A percentile compares a stretch with the other conserved stretches of the same genome.
Conservation (phyloP, 2,329 filamentous ascomycete genomes). For the Sporothrix pseudoabietina region DNA sequence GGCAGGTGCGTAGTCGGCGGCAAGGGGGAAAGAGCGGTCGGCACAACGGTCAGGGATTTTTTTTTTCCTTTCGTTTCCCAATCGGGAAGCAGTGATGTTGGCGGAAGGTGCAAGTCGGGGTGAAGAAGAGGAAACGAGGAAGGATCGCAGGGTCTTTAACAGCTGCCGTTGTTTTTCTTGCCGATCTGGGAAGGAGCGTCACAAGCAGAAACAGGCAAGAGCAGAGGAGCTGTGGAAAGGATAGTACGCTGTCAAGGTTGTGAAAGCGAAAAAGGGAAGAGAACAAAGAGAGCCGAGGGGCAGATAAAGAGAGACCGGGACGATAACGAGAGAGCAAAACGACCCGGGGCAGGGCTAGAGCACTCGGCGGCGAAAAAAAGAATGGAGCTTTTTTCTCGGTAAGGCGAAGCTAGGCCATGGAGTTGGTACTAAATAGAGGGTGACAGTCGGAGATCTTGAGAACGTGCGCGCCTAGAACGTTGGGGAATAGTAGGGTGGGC, state of each 20-base stretch:
- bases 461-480: slow-evolving; percentile 3
- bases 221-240: not conserved
- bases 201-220: not conserved
- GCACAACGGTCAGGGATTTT: slow-evolving; percentile 19
- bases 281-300: slow-evolving; percentile 21
- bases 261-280: not conserved
- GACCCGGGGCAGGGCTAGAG: slow-evolving; percentile 6
- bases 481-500: not conserved
- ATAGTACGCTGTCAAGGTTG: not conserved
- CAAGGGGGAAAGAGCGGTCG: slow-evolving; percentile 9
- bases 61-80: slow-evolving; percentile 3
- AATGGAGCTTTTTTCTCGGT: slow-evolving; percentile 23
- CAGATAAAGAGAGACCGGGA: not conserved
- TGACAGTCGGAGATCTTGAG: not conserved
- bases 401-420: slow-evolving; percentile 16
- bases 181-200: not conserved
- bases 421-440: slow-evolving; percentile 10
- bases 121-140: not conserved
- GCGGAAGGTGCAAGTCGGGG: slow-evolving; percentile 13
- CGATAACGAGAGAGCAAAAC: slow-evolving; percentile 1
- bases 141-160: not conserved
- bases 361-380: slow-evolving; percentile 21
- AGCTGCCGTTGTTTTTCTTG: not conserved
- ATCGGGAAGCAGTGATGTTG: slow-evolving; percentile 25
- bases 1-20: not conserved